Conservation (phyloP, 331 rosid genomes). For the Pyracantha coccinea region DNA sequence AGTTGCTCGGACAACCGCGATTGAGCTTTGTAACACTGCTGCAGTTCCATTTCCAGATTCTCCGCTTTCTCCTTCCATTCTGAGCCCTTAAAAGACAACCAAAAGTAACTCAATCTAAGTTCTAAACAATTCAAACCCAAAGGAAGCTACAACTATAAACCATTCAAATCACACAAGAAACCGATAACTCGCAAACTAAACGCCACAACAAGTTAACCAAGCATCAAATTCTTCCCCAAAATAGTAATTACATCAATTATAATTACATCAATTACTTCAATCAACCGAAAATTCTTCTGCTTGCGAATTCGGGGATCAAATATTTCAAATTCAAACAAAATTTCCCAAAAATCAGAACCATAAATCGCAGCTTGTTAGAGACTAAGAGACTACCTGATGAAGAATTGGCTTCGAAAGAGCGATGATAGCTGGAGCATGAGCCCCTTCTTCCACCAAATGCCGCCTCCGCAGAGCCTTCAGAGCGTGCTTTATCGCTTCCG, state of each 20-base stretch:
- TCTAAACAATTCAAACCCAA: background rate
- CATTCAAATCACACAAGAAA: background rate
- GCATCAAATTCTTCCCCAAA: background rate
- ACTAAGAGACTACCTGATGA: slow-evolving; percentile 42
- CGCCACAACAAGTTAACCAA: background rate
- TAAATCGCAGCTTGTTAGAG: background rate
- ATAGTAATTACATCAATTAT: background rate
- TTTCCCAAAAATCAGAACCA: background rate
- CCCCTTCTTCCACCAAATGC: slow-evolving; percentile 87
- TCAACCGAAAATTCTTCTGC: background rate
- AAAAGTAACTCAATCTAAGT: slow-evolving; percentile 8
- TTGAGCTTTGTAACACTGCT: slow-evolving; percentile 88
- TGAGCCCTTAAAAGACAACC: slow-evolving; percentile 49
- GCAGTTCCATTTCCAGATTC: slow-evolving; percentile 70
- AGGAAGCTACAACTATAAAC: background rate
- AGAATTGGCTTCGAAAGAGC: slow-evolving; percentile 66
- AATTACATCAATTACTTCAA: background rate
- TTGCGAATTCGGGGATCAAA: background rate
- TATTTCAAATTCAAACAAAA: background rate
- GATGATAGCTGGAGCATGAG: slow-evolving; percentile 70
- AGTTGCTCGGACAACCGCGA: slow-evolving; percentile 84
- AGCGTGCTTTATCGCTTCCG: slow-evolving; percentile 63
- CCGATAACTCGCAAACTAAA: background rate
- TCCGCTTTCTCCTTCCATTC: slow-evolving; percentile 91
- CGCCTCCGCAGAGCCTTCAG: slow-evolving; percentile 70